Base-by-base conservation (phyloP, 2,329 filamentous ascomycete genomes). In the Ophiosphaerella herpotricha region DNA sequence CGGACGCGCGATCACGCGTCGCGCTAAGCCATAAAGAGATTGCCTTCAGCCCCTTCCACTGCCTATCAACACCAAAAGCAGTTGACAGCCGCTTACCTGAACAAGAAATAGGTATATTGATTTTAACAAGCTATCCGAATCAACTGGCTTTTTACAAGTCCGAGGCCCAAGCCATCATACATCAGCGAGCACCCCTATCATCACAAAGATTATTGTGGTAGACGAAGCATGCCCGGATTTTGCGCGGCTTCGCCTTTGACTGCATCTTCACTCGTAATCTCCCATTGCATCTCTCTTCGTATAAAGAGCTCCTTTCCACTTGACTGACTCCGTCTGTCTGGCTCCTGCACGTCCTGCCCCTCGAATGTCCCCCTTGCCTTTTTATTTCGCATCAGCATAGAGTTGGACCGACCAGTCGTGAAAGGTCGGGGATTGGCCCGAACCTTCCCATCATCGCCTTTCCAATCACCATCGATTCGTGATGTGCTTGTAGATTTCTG, bases 1-100 rank as follows among this genome's bases (percentile, higher is more conserved):
- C 45, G 50, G 50, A 59, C 64, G 63, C 63, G 63, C 54, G 54
- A 61, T 67, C 64, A 67, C 43, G 42, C 44, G 8, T n/a, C 13
- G 6, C 36, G 50, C 50, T 49, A 55, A 55, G 48, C 46, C 18
- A 21, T 21, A 21, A 40, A 35, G 3, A 6, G 7, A 7, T n/a
- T n/a, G 8, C 33, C 9, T 3, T 24, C 7, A 29, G 26, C 26
- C 26, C 26, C 26, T 29, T 8, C 7, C 6, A 29, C 26, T 29
- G 11, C 7, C 11, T 8, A 29, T 36, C 7, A 8, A 14, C 18
- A 18, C n/a, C n/a, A 36, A 9, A 36, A 9, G 13, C 34, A 36
- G 7, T 6, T 29, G 11, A 29, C 6, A 29, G 26, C 2, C 26
- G 18, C 4, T 21, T 21, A 21, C 11, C 26, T 29, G 3, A 29